Evolutionary conservation across 768 basidiomycete genomes (phyloP), one percentile per base, ranked within the genome.

Genomic region (Trametes coccinea): DNA sequence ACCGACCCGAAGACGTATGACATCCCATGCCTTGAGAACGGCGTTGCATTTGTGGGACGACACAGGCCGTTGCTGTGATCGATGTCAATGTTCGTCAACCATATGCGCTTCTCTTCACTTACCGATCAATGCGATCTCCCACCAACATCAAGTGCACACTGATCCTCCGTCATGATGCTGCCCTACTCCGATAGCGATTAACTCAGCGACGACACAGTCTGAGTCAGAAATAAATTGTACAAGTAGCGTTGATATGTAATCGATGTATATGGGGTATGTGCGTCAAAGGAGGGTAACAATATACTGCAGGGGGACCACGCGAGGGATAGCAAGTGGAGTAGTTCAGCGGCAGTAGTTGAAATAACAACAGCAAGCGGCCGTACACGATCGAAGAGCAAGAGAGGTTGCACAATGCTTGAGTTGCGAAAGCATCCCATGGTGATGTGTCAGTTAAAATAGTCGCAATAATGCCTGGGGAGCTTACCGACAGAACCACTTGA

Each of bases 221-320:
- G 33, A 17, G 47, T 54, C 22, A 34, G 34, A 27, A 64, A 64
- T 60, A 64, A 64, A 56, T 56, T 40, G 62, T 64, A 64, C 62
- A 64, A 59, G 58, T 66, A 66, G 57, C 56, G 41, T 60, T 65
- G 57, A 62, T 56, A 53, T 54, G 58, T 66, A 60, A 57, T 48
- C 47, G 43, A 45, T 56, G 59, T 66, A 59, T 62, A 56, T 59
- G 47, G 65, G 65, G 65, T 66, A 66, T 66, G 65, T 56, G 61
- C 53, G 59, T 54, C 61, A 48, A 63, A 61, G 53, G 62, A 63
- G 65, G 62, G 62, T 66, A 63, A 66, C 62, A 53, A 49, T 55
- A 59, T 53, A 60, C 22, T 17, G 48, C 31, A 39, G 30, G 52
- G 9, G 48, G 49, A 55, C 48, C 47, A 54, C 14, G 61, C 40